A percentile compares a stretch with the other conserved stretches of the same genome.
phyloP scores from a whole-genome alignment of 768 basidiomycete species.

The Termitomyces sp. region DNA sequence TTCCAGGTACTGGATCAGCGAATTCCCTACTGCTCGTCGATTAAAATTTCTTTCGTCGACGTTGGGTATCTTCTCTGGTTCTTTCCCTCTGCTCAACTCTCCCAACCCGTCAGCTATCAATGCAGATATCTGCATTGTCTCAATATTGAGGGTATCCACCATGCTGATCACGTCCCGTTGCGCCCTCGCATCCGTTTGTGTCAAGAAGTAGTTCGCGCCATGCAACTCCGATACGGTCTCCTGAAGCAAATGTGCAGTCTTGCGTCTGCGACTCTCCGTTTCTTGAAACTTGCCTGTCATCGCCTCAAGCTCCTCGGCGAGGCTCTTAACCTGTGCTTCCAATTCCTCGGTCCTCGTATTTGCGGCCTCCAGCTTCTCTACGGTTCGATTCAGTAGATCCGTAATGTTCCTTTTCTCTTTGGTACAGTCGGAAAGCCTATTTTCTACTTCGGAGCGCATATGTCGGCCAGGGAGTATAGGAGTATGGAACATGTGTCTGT shows the following conservation, averaged over 20 bases:
- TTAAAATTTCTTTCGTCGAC: constrained; percentile 4
- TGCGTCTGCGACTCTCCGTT: constrained; percentile 16
- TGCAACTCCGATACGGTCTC: constrained; percentile 35
- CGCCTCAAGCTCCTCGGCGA: background rate
- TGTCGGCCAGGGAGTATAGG: background rate
- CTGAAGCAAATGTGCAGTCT: constrained; percentile 20
- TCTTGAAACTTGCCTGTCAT: constrained; percentile 11
- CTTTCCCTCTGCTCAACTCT: constrained; percentile 1
- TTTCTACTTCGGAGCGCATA: background rate
- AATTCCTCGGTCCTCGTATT: constrained; percentile 6
- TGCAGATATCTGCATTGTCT: constrained; percentile 19
- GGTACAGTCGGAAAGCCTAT: constrained; percentile 1
- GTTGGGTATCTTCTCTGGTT: background rate
- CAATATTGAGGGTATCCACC: constrained; percentile 15
- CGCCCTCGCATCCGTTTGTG: constrained; percentile 39
- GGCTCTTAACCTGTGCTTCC: background rate
- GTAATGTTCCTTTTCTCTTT: constrained; percentile 9
- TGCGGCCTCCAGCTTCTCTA: background rate
- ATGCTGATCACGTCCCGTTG: constrained; percentile 36
- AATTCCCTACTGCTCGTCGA: constrained; percentile 3
- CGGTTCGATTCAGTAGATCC: background rate
- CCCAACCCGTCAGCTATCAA: constrained; percentile 15
- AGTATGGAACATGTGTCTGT: background rate
- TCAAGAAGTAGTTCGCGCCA: constrained; percentile 40
- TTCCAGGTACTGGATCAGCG: constrained; percentile 6